phyloP scores from a whole-genome alignment of 1,139 yeast genomes.

The Debaryomycetaceae sp. region DNA sequence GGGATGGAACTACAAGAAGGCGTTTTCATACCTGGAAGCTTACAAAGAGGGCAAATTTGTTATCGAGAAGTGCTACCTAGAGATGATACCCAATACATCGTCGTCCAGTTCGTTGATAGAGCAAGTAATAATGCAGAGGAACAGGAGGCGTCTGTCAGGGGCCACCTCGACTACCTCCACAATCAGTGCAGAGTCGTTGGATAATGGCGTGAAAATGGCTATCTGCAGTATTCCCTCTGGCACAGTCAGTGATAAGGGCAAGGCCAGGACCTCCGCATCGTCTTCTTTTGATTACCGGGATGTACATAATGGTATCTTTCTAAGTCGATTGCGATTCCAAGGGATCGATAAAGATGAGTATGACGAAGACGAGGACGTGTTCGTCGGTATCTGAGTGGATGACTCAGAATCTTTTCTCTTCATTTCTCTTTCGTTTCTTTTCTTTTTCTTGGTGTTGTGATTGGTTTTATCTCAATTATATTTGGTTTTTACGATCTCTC shows the following conservation, averaged over 20 bases:
- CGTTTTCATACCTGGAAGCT: constrained; percentile 51
- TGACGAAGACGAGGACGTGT: constrained; percentile 25
- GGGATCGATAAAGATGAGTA: constrained; percentile 17
- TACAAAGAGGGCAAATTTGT: constrained; percentile 81
- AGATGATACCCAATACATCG: constrained; percentile 23
- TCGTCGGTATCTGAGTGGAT: constrained; percentile 20
- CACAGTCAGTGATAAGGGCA: not conserved
- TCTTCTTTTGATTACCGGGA: constrained; percentile 11
- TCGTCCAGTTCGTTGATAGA: constrained; percentile 24
- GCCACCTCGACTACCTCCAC: constrained; percentile 8
- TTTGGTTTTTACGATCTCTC: not conserved
- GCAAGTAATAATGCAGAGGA: constrained; percentile 25
- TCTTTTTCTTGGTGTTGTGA: not conserved
- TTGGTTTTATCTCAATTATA: not conserved
- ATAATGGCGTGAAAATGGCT: not conserved
- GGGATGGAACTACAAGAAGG: constrained; percentile 78
- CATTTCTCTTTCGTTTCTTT: not conserved
- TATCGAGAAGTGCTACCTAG: constrained; percentile 48
- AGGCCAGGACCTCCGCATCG: not conserved
- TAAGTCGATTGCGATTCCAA: constrained; percentile 16
- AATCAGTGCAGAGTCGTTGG: not conserved
- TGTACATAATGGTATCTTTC: constrained; percentile 13
- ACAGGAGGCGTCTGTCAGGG: constrained; percentile 19
- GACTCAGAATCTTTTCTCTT: not conserved
- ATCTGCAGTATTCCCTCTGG: not conserved